A percentile compares a stretch with the other conserved stretches of the same genome.
These are phyloP conservation scores for Globisporangium iwayamae DNA, from an alignment of 352 stramenopile genomes.

Conservation along the genomic window DNA sequence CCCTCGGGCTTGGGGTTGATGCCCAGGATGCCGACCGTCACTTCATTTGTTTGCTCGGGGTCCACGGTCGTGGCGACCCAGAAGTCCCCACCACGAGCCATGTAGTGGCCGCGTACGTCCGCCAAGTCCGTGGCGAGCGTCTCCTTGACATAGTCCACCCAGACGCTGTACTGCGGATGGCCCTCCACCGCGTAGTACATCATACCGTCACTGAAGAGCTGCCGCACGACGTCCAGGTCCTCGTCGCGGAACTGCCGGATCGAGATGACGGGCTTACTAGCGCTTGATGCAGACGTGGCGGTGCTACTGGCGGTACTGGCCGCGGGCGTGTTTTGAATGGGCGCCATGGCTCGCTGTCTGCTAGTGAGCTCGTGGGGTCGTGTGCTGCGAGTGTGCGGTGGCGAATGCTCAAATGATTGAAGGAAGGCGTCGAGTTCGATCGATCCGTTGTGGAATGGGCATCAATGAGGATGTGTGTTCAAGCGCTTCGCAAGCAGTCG, in stretches of 20 bases:
- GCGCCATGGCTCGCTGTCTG: not conserved
- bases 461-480: conserved; percentile 1
- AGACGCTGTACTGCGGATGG: conserved; percentile 16
- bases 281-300: not conserved
- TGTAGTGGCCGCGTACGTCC: conserved; percentile 8
- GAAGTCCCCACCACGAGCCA: conserved; percentile 11
- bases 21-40: conserved; percentile 11
- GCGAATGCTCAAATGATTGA: not conserved
- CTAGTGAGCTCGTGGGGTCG: not conserved
- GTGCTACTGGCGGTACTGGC: not conserved
- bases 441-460: not conserved
- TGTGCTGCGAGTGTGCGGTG: not conserved
- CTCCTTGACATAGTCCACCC: conserved; percentile 9
- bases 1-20: conserved; percentile 1
- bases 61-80: conserved; percentile 7
- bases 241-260: conserved; percentile 6
- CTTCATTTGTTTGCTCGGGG: not conserved
- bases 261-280: not conserved
- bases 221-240: not conserved
- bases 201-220: conserved; percentile 20
- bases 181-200: conserved; percentile 11
- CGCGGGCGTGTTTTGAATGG: not conserved
- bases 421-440: not conserved
- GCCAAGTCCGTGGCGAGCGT: conserved; percentile 5
- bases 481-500: not conserved